Evolutionary conservation across 2,329 filamentous ascomycete genomes (phyloP).

Genomic region (Xylogone sp.): DNA sequence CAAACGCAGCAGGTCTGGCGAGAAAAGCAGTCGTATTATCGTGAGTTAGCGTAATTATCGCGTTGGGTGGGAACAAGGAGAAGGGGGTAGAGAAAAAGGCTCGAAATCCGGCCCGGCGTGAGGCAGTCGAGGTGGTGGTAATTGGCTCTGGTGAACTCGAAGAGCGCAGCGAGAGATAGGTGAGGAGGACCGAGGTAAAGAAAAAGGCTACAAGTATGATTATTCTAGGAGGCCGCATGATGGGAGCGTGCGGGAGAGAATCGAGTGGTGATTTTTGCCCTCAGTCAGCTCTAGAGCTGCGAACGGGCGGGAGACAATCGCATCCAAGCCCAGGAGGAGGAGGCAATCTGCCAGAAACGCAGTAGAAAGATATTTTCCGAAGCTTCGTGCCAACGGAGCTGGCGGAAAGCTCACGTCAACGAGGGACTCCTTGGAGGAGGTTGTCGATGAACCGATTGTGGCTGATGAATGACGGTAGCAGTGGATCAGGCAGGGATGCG

Average conservation of each 20-base stretch:
- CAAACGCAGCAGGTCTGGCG: conserved; percentile 89
- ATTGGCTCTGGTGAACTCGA: conserved; percentile 19
- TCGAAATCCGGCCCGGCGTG: conserved; percentile 39
- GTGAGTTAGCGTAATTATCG: conserved; percentile 92
- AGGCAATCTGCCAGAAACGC: neutral
- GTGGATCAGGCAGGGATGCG: neutral
- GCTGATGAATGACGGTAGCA: neutral
- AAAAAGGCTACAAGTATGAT: conserved; percentile 27
- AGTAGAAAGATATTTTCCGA: neutral
- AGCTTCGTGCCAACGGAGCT: neutral
- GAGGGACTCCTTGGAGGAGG: neutral
- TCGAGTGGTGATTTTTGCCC: conserved; percentile 4
- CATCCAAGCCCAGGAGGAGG: conserved; percentile 3
- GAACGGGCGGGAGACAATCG: conserved; percentile 2
- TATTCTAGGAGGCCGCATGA: conserved; percentile 30
- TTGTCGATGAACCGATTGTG: neutral
- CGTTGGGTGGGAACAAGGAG: conserved; percentile 90
- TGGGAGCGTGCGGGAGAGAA: too few species aligned
- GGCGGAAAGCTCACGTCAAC: neutral
- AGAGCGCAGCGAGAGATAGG: conserved; percentile 25
- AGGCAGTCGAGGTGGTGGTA: conserved; percentile 10
- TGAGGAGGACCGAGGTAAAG: conserved; percentile 23
- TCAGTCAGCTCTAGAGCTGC: conserved; percentile 23
- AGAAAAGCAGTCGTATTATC: conserved; percentile 98
- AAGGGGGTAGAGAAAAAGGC: conserved; percentile 70